Evolutionary conservation across 495 filamentous ascomycete species (phyloP), one percentile per base, ranked within the genome.

Genomic region (Aspergillus coremiiformis): DNA sequence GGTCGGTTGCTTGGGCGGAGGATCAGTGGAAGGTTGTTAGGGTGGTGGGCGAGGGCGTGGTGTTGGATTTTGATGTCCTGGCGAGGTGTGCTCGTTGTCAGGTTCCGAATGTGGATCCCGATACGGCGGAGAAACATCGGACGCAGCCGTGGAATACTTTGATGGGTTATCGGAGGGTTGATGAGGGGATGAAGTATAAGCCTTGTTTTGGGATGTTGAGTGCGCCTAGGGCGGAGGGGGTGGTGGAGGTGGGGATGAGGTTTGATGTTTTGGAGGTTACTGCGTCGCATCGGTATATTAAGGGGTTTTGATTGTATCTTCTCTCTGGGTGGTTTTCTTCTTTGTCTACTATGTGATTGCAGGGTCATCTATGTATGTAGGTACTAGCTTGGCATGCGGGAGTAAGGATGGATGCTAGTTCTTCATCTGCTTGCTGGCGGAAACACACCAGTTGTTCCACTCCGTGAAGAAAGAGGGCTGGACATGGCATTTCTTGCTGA

Each of bases 191-290:
- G 7, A 80, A 78, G 41, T 77, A 73, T 22, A 79, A 77, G 56
- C 84, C 89, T 17, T 95, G 89, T 61, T 72, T 96, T 56, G 92
- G 91, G 9, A 89, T 96, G 88, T 80, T 94, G 59, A 82, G 86
- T 35, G 86, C 89, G 21, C 69, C 86, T 17, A 59, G 70, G 22
- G 61, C 71, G 51, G 74, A 79, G 56, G 78, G 76, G n/a, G 59
- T 53, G 53, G 54, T 83, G 37, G 62, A 68, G 54, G 78, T 82
- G 29, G 80, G 78, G 9, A 79, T 78, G 73, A 59, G 39, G 56
- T 63, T 83, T 52, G 73, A 79, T 58, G 78, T 83, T 14, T 58
- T 76, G 56, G 71, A 77, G 60, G 74, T 76, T 56, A 78, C 70
- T 10, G 80, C 71, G 14, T 62, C 78, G 51, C 84, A 88, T 73